Evolutionary conservation across 1,284 basidiomycete species (phyloP), one percentile per base, ranked within the genome.

Genomic region (Golubevia sp.): DNA sequence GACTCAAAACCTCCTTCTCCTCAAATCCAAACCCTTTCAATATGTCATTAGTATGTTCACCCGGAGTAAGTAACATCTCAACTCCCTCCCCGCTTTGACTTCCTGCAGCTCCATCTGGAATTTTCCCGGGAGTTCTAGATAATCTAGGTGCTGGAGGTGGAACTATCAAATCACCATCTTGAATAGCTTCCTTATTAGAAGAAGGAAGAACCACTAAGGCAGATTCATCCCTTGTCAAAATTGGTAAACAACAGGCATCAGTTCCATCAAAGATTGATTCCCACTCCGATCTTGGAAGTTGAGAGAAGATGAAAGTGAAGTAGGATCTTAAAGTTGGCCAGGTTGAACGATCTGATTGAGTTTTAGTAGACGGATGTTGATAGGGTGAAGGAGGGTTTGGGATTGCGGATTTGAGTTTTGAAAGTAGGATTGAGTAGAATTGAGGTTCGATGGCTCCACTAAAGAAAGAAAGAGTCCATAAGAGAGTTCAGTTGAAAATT

Each of bases 161-260:
- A 6, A 79, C 60, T n/a, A 75, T 65, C 1, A 73, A 73, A 11
- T 73, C 69, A 21, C 66, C 75, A 18, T 55, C 59, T 24, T 65
- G 66, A 2, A 65, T 62, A 11, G 51, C 58, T 3, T 56, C 67
- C 21, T 15, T 60, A n/a, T 53, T 66, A 25, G 59, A 66, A 20
- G 53, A 63, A n/a, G 58, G 78, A 57, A 55, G 56, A 34, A 58
- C 76, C 38, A 30, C 56, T 15, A 65, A 63, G 13, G 68, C 80
- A 56, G 67, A 80, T 54, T 84, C 78, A 55, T 79, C 69, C 13
- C 73, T 66, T 0, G 70, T 67, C 20, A 93, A 86, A 18, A 94
- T 90, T 0, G 92, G 91, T 4, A 91, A 86, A 3, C 87, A 87
- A 79, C 92, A 94, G 6, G 91, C 89, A 67, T 94, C 92, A 6